Evolutionary conservation across 352 stramenopile species (phyloP).

Genomic region (Globisporangium iwayamae): DNA sequence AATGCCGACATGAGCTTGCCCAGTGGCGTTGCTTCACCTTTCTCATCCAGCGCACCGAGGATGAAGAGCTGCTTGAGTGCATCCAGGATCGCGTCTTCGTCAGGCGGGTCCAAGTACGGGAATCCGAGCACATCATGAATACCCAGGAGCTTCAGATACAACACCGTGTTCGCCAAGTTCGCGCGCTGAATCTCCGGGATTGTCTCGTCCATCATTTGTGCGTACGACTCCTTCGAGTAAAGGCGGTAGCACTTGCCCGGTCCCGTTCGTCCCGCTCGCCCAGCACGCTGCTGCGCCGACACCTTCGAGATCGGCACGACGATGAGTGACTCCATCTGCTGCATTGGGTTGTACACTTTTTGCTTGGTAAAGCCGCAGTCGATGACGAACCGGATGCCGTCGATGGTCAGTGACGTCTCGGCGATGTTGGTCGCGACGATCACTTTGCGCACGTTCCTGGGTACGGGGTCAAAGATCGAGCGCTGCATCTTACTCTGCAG

Average conservation of each 20-base stretch:
- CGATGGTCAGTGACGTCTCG: slow-evolving; percentile 98
- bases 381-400: slow-evolving; percentile 88
- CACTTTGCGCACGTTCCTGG: slow-evolving; percentile 77
- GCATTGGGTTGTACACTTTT: slow-evolving; percentile 88
- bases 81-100: slow-evolving; percentile 65
- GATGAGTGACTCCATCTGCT: slow-evolving; percentile 77
- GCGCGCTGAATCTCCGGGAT: slow-evolving; percentile 98
- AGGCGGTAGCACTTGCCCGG: slow-evolving; percentile 98
- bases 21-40: slow-evolving; percentile 49
- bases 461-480: slow-evolving; percentile 92
- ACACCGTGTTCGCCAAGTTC: slow-evolving; percentile 93
- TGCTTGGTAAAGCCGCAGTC: slow-evolving; percentile 88
- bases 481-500: slow-evolving; percentile 91
- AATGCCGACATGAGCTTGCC: slow-evolving; percentile 84
- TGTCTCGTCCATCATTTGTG: slow-evolving; percentile 95
- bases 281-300: slow-evolving; percentile 92
- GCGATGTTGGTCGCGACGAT: slow-evolving; percentile 93
- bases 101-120: slow-evolving; percentile 62
- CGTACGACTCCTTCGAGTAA: slow-evolving; percentile 97
- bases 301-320: slow-evolving; percentile 95
- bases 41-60: slow-evolving; percentile 53
- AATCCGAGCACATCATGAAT: slow-evolving; percentile 73
- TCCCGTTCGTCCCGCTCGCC: slow-evolving; percentile 93
- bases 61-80: slow-evolving; percentile 74
- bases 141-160: slow-evolving; percentile 81